Base-by-base conservation (phyloP, 1,284 basidiomycete species). In the Acaromyces ingoldii region DNA sequence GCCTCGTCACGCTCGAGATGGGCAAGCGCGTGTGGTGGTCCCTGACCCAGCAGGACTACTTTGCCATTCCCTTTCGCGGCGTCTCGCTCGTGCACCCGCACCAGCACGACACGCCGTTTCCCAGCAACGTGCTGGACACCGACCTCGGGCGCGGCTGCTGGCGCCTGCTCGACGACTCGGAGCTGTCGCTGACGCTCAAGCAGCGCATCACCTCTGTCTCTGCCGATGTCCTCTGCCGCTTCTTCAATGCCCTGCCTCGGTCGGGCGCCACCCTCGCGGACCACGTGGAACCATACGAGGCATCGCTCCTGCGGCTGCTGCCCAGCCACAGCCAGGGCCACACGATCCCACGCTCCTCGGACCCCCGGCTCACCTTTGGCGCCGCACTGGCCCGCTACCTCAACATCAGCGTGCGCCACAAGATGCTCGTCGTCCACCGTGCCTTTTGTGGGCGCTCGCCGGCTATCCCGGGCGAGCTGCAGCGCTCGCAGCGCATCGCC, bases 11-110 rank as follows among this genome's bases (percentile, higher is more conserved):
- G 49, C 55, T 64, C 34, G 62, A 64, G 38, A 57, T 64, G 7
- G 62, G 62, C 39, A 64, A 64, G 40, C 53, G 62, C 5, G 62
- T 64, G 3, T 64, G 62, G 62, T 64, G 62, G 62, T 59, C 62
- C 4, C 58, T 62, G 19, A 58, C 57, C 3, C 62, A 64, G 44
- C 62, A 64, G 30, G 62, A 62, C 37, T 64, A 64, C 24, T 64
- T 64, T 37, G 62, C 62, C 1, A 64, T 64, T 17, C 59, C 62
- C 1, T 64, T 62, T 44, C 57, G 62, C 29, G 62, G 62, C 15
- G 57, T 55, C 25, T 58, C 55, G 38, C 60, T 55, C 13, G 58
- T 64, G 39, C 53, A 58, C 6, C 58, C 60, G 22, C 57, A 59
- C 11, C 62, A 64, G 36, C 60, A 64, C 48, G 62, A 64, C 28